Evolutionary conservation across 345 rosid species (phyloP).

Genomic region (Hibiscus mutabilis): DNA sequence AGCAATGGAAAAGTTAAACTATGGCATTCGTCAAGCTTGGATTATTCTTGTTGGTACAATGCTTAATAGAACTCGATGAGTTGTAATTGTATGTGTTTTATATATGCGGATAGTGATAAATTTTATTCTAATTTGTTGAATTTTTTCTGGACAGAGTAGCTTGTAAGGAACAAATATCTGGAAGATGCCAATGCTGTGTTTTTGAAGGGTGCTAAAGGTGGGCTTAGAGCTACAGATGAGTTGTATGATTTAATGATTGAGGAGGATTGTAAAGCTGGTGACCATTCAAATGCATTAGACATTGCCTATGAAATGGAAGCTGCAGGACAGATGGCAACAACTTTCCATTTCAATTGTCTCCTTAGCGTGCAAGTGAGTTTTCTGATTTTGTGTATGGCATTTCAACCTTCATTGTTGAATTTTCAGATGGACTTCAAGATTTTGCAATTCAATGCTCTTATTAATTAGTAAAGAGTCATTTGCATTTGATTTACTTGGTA

Average conservation of each 20-base stretch:
- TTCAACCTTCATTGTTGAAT: constrained; percentile 10
- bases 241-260: constrained; percentile 79
- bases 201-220: constrained; percentile 75
- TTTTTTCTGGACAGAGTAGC: constrained; percentile 53
- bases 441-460: background rate
- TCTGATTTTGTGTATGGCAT: constrained; percentile 8
- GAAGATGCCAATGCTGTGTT: constrained; percentile 86
- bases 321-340: constrained; percentile 88
- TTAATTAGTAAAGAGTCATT: background rate
- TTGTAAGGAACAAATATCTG: constrained; percentile 58
- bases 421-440: constrained; percentile 2
- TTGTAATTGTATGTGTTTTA: background rate
- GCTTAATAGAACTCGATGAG: constrained; percentile 7
- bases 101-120: background rate
- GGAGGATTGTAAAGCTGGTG: constrained; percentile 89
- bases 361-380: constrained; percentile 84
- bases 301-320: constrained; percentile 95
- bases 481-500: background rate
- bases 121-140: constrained; percentile 9
- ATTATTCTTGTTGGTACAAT: constrained; percentile 72
- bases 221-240: constrained; percentile 74
- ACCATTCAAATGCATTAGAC: constrained; percentile 91
- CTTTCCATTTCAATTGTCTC: constrained; percentile 91
- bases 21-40: constrained; percentile 87
- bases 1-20: constrained; percentile 76